Percentiles rank a stretch among this genome's conserved stretches.
phyloP scores from a whole-genome alignment of 2,329 filamentous ascomycete genomes.

The Sporothrix curviconia region DNA sequence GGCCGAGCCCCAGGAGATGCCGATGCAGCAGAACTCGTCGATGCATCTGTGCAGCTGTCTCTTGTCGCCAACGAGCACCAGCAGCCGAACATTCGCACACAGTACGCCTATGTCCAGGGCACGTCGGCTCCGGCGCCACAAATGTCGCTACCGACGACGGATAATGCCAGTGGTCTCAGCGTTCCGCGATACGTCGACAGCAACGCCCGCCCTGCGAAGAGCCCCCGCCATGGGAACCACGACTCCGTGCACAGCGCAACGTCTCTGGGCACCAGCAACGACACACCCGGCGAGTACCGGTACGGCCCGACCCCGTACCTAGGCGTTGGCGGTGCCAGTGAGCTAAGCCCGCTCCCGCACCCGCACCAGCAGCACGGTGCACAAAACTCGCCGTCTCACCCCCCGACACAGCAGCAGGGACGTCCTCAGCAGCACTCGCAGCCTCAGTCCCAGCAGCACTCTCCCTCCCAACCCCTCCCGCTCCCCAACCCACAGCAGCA shows the following conservation, averaged over 20 bases:
- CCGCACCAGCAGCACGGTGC: conserved; percentile 19
- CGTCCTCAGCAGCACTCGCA: conserved; percentile 16
- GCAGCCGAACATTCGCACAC: conserved; percentile 41
- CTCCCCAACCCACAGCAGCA: conserved; percentile 16
- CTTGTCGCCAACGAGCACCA: conserved; percentile 44
- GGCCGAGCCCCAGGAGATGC: conserved; percentile 48
- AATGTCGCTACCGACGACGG: conserved; percentile 36
- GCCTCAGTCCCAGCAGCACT: conserved; percentile 17
- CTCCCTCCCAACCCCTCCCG: conserved; percentile 13
- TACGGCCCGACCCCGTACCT: conserved; percentile 44
- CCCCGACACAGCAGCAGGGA: not conserved
- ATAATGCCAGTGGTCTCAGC: conserved; percentile 39
- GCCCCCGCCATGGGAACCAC: conserved; percentile 48
- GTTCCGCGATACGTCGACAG: conserved; percentile 52
- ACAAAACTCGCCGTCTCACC: conserved; percentile 8
- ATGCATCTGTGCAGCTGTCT: conserved; percentile 50
- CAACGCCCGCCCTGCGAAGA: conserved; percentile 50
- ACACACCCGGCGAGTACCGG: conserved; percentile 48
- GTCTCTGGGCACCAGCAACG: conserved; percentile 41
- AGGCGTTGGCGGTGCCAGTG: conserved; percentile 28
- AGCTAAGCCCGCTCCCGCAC: conserved; percentile 31
- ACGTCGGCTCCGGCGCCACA: conserved; percentile 46
- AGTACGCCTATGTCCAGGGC: conserved; percentile 49
- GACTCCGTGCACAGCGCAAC: conserved; percentile 46
- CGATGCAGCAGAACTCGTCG: conserved; percentile 42